Evolutionary conservation across 441 rosid genomes (phyloP).

Genomic region (Francoa sonchifolia): DNA sequence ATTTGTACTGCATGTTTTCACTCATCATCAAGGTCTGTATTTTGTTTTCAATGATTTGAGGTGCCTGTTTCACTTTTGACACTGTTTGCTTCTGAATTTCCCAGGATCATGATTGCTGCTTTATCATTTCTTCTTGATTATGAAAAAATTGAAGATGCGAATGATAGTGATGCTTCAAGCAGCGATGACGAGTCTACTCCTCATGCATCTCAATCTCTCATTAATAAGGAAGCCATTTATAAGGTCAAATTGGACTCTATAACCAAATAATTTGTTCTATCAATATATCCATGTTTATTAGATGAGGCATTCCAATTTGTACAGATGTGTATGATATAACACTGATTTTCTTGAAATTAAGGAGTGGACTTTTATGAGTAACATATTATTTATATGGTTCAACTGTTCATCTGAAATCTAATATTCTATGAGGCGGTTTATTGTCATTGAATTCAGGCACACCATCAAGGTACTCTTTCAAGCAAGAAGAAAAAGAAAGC

Average conservation of each 20-base stretch:
- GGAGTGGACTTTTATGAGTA: no score
- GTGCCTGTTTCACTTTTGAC: conserved; percentile 7
- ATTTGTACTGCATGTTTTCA: conserved; percentile 86
- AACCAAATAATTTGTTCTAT: background rate
- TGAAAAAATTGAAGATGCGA: conserved; percentile 64
- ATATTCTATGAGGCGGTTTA: no score
- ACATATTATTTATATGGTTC: no score
- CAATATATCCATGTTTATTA: no score
- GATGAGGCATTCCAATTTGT: background rate
- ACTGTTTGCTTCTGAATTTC: conserved; percentile 3
- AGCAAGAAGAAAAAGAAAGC: conserved; percentile 98
- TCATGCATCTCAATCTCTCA: conserved; percentile 25
- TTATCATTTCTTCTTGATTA: conserved; percentile 78
- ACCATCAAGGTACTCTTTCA: conserved; percentile 64
- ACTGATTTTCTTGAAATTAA: no score
- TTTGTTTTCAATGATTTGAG: conserved; percentile 4
- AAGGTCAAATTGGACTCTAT: conserved; percentile 42
- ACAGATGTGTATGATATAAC: no score
- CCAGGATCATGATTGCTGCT: conserved; percentile 73
- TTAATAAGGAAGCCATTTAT: conserved; percentile 63
- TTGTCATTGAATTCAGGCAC: no score
- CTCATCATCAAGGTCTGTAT: conserved; percentile 51
- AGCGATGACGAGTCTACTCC: conserved; percentile 55
- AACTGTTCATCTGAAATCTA: no score
- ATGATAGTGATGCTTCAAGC: conserved; percentile 66